Evolutionary conservation across 495 filamentous ascomycete species (phyloP).

Genomic region (Penicillium pancosmium): DNA sequence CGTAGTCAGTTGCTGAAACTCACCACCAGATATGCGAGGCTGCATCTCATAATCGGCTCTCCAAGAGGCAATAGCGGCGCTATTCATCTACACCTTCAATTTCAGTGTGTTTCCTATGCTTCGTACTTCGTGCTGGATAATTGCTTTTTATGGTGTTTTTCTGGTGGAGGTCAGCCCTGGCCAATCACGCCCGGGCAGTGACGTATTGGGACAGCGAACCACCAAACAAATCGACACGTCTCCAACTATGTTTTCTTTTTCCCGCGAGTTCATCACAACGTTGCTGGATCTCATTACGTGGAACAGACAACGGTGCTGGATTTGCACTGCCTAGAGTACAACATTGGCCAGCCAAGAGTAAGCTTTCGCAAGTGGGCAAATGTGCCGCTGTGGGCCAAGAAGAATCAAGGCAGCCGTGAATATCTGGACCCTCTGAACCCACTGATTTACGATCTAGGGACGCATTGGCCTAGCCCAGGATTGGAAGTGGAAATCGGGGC

Average conservation of each 20-base stretch:
- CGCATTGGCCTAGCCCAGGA: background rate
- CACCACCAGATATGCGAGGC: no score
- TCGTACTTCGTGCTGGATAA: background rate
- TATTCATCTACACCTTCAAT: background rate
- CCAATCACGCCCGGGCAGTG: constrained; percentile 1
- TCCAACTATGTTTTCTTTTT: background rate
- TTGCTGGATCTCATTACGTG: no score
- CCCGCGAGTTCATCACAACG: background rate
- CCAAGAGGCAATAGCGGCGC: no score
- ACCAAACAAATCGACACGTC: background rate
- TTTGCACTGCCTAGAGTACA: background rate
- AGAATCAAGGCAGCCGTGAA: background rate
- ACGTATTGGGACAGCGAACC: background rate
- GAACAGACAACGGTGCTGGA: background rate
- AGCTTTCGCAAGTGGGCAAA: background rate
- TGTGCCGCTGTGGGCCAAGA: background rate
- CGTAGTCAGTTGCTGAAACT: background rate
- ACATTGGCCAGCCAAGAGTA: background rate
- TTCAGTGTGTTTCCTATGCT: background rate
- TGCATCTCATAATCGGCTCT: no score
- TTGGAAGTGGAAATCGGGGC: background rate
- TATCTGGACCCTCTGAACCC: background rate
- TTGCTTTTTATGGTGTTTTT: background rate
- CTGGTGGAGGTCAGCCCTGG: background rate
- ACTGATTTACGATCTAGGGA: background rate